A percentile compares a stretch with the other conserved stretches of the same genome.
Evolutionary conservation across 1,139 yeast genomes (phyloP).

Genomic region (Debaryomycetaceae sp.): DNA sequence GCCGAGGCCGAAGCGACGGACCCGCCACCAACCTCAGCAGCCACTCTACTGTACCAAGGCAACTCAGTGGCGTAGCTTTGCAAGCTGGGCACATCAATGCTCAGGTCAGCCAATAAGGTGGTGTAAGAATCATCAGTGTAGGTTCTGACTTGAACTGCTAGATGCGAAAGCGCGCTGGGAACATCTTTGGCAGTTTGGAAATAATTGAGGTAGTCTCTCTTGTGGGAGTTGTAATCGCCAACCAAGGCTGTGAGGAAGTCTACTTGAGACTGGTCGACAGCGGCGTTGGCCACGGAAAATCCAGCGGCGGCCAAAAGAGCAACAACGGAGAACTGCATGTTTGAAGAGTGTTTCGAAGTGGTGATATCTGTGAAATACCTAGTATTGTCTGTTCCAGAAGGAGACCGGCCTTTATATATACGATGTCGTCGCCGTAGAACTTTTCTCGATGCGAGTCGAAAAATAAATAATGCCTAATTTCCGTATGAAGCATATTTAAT

Average conservation of each 20-base stretch:
- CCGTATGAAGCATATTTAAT: too few species aligned
- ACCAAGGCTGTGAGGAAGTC: slow-evolving; percentile 39
- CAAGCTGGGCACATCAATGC: slow-evolving; percentile 21
- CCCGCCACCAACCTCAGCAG: slow-evolving; percentile 15
- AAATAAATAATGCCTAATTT: too few species aligned
- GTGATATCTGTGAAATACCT: too few species aligned
- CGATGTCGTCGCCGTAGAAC: too few species aligned
- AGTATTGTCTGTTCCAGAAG: too few species aligned
- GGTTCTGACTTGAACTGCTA: slow-evolving; percentile 35
- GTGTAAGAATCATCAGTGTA: slow-evolving; percentile 40
- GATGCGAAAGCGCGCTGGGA: slow-evolving; percentile 31
- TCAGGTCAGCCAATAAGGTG: slow-evolving; percentile 29
- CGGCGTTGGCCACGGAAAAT: slow-evolving; percentile 17
- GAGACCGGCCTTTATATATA: too few species aligned
- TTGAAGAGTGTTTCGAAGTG: too few species aligned
- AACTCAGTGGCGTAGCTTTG: slow-evolving; percentile 34
- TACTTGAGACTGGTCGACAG: slow-evolving; percentile 26
- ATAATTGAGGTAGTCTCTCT: slow-evolving; percentile 24
- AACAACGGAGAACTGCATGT: slow-evolving; percentile 17
- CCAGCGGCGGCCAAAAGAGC: slow-evolving; percentile 12
- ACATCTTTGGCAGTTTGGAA: slow-evolving; percentile 30
- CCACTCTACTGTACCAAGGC: slow-evolving; percentile 41
- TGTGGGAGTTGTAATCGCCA: slow-evolving; percentile 27
- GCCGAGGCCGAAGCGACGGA: slow-evolving; percentile 11
- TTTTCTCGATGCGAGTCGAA: too few species aligned